Conservation (phyloP, 495 filamentous ascomycete genomes). For the Aspergillus asperescens region DNA sequence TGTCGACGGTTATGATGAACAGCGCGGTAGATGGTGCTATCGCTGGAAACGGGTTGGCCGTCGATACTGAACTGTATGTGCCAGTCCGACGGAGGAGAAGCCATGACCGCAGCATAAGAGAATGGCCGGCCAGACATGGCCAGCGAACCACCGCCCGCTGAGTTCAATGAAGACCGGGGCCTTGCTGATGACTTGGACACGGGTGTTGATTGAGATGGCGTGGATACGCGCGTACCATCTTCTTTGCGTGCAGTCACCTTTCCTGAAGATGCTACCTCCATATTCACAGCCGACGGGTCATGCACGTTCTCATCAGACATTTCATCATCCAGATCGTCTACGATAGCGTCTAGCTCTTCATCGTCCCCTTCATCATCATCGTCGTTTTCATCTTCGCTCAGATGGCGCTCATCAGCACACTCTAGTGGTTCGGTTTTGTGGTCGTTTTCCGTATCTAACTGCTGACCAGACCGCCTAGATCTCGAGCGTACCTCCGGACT, state of each 20-base stretch:
- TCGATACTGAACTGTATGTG: slow-evolving; percentile 94
- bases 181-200: slow-evolving; percentile 44
- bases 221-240: slow-evolving; percentile 85
- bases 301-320: slow-evolving; percentile 66
- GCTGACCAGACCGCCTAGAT: slow-evolving; percentile 48
- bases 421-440: slow-evolving; percentile 64
- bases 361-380: slow-evolving; percentile 62
- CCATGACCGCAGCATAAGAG: slow-evolving; percentile 75
- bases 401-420: slow-evolving; percentile 87
- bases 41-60: slow-evolving; percentile 74
- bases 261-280: slow-evolving; percentile 84
- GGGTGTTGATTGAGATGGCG: slow-evolving; percentile 64
- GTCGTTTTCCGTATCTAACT: slow-evolving; percentile 49
- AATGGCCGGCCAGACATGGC: slow-evolving; percentile 45
- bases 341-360: slow-evolving; percentile 73
- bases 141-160: slow-evolving; percentile 34
- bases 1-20: slow-evolving; percentile 68
- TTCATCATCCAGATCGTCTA: slow-evolving; percentile 86
- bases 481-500: slow-evolving; percentile 24
- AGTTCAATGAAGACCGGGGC: slow-evolving; percentile 30
- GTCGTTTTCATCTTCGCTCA: slow-evolving; percentile 68
- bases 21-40: slow-evolving; percentile 94
- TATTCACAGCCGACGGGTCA: slow-evolving; percentile 84
- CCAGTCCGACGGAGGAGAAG: slow-evolving; percentile 80
- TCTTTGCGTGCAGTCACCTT: slow-evolving; percentile 96